Evolutionary conservation across 1,284 basidiomycete genomes (phyloP), one percentile per base, ranked within the genome.

Genomic region (Omphalotus olearius): DNA sequence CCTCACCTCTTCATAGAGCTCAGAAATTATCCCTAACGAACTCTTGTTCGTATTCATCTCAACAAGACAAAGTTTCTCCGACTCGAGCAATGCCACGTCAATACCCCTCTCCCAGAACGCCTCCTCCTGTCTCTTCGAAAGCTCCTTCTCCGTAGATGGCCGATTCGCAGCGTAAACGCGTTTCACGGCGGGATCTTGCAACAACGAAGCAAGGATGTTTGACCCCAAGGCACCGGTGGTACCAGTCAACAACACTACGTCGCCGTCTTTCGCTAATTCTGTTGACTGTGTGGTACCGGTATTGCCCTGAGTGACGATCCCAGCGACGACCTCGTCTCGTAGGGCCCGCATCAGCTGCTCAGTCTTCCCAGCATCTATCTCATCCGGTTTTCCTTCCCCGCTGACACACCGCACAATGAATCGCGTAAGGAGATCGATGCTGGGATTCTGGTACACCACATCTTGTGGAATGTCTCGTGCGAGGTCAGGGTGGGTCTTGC

Each of bases 401-500:
- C 50, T 23, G 14, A 16, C 37, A 42, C 36, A 30, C 13, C 18
- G 33, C 9, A 36, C 36, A 33, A 57, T 10, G 46, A 60, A 59
- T 45, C 50, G 18, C 6, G 57, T 26, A 13, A 69, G 63, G 45
- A 52, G 39, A 28, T 41, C 14, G 18, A 75, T 63, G 3, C 67
- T 69, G 0, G 66, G 66, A 39, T 70, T 49, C 7, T 62, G 57
- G 52, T 70, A 69, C n/a, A 74, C 63, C 37, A 74, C 59, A 45
- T 64, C 67, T 17, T 52, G 64, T 2, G 28, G 47, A 39, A 55
- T 30, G 30, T 52, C 58, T 33, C 47, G 48, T 18, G 44, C 60
- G n/a, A 33, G 59, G 55, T 2, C 50, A 52, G 7, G 60, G 57
- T 10, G 44, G 25, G 11, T 56, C 56, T 33, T 33, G 10, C 60